Conservation (phyloP, 768 basidiomycete genomes). For the Tricholoma terreum region DNA sequence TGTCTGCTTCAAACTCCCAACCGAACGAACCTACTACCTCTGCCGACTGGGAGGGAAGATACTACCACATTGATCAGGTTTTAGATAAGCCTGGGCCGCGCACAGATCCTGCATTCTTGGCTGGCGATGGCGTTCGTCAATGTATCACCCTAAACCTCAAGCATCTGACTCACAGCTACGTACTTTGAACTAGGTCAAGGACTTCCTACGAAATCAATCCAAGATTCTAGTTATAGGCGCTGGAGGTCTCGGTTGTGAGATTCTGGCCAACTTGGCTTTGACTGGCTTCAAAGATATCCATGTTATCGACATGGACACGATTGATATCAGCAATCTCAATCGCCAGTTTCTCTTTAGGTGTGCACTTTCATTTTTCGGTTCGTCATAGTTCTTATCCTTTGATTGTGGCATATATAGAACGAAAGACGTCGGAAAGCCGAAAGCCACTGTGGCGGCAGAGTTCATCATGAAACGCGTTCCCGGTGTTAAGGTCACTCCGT, state of each 20-base stretch:
- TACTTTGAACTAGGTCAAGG: constrained; percentile 62
- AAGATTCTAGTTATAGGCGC: constrained; percentile 98
- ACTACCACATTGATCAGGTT: constrained; percentile 83
- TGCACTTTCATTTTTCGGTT: constrained; percentile 10
- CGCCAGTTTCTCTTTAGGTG: constrained; percentile 97
- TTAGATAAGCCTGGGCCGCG: constrained; percentile 85
- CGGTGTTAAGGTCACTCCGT: constrained; percentile 97
- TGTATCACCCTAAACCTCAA: neutral
- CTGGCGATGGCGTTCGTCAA: constrained; percentile 69
- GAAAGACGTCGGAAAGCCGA: constrained; percentile 91
- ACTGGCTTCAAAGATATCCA: constrained; percentile 98
- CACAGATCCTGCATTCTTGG: constrained; percentile 78
- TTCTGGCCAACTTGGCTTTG: constrained; percentile 91
- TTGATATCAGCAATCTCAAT: constrained; percentile 98
- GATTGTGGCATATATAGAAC: constrained; percentile 41
- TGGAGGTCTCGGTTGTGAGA: constrained; percentile 96
- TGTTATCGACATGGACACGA: constrained; percentile 99
- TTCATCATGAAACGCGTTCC: constrained; percentile 97
- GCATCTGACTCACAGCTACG: constrained; percentile 2
- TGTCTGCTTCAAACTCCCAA: neutral
- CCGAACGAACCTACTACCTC: neutral
- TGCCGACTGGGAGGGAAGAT: constrained; percentile 54
- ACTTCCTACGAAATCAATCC: constrained; percentile 76
- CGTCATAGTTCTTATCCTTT: constrained; percentile 1
- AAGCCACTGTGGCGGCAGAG: constrained; percentile 91